Base-by-base conservation (phyloP, 78 protist genomes). In the Goniomonas avonlea region DNA sequence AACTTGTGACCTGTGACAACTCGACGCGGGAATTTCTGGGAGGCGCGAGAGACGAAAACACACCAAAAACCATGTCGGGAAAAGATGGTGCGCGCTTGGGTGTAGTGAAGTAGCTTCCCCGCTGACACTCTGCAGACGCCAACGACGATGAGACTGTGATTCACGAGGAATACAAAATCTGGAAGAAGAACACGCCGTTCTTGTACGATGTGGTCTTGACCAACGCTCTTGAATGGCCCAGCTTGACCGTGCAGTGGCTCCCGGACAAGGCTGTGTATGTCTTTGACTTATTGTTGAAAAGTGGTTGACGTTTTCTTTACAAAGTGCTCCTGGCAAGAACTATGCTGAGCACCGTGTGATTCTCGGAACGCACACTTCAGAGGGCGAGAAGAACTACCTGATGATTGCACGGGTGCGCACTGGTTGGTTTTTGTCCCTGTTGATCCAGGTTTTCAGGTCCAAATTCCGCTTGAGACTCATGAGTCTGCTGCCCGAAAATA, bases 111-210 rank as follows among this genome's bases (percentile, higher is more conserved):
- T n/a, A n/a, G n/a, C n/a, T n/a, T n/a, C n/a, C n/a, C n/a, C n/a
- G n/a, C n/a, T n/a, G n/a, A n/a, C n/a, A 45, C 53, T 9, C 9
- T 59, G 66, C 43, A 63, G 71, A 63, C 8, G 71, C 32, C 8
- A 43, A 63, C 9, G 17, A 37, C 37, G 71, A 63, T 2, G 71
- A 63, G 17, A 63, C 32, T 3, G 32, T 63, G 29, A 63, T 63
- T 43, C 32, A 63, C 45, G 71, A 66, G 50, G 43, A 79, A 56
- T 56, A 66, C 48, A 38, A 79, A 79, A 83, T 91, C 47, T 95
- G 98, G 98, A 94, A 94, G 85, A 93, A 92, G 90, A 94, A 94
- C 81, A 80, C 96, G 23, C 94, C 95, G 23, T 95, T 85, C 81
- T 88, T 95, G 40, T 95, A 95, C 88, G 97, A 94, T 75, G 55